Evolutionary conservation across 179 eudicot genomes (phyloP), one percentile per base, ranked within the genome.

Genomic region (Monotropa hypopitys): DNA sequence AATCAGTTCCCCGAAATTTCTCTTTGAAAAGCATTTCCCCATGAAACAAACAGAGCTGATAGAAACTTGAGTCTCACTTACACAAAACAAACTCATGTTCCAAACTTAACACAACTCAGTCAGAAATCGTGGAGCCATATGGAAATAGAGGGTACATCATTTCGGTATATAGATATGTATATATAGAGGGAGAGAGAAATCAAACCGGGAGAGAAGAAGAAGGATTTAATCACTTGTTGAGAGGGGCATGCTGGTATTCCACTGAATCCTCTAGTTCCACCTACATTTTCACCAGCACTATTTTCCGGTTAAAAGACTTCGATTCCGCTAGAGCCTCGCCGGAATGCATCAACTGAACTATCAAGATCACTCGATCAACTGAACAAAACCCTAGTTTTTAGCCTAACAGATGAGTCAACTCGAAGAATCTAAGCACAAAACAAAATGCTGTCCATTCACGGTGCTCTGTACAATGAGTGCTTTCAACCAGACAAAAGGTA

Each of bases 321-420:
- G 83, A 61, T 43, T 75, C 68, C 77, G 82, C 74, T 56, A 81
- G 46, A 49, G 35, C 74, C 75, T 80, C 77, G 5, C 76, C 81
- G 45, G 84, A 57, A 67, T 82, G 88, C 91, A 86, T 87, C 84
- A 88, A 70, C 70, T 86, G 92, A 45, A 90, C 97, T 95, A 93
- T 93, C 71, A 65, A 78, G 20, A 26, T 38, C 46, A 46, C 43
- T 32, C n/a, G 77, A 79, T 65, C 80, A 35, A 59, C 12, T 32
- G 49, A 13, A 40, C n/a, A 56, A 5, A 51, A 51, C 5, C n/a
- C 5, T 0, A 38, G 40, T 11, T 13, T 28, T 12, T 11, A 30
- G 35, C 69, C 69, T 6, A 16, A 63, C 3, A n/a, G n/a, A n/a
- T 35, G 42, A 66, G 70, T 38, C 70, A 26, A 38, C 43, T 38